A percentile compares a stretch with the other conserved stretches of the same genome.
Conservation (phyloP, 2,329 filamentous ascomycete species). For the Pseudogymnoascus sp. region DNA sequence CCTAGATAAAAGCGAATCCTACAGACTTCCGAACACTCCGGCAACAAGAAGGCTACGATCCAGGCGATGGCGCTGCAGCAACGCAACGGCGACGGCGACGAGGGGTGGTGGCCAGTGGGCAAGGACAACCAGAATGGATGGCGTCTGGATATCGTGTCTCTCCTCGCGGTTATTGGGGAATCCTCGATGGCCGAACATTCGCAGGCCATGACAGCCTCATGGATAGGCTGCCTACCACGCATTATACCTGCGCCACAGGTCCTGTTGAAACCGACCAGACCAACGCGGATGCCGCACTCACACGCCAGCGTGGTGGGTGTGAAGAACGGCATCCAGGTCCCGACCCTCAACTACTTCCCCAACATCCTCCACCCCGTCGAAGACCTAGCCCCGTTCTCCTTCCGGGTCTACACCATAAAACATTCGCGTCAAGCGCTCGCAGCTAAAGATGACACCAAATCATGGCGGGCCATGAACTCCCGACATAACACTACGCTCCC, state of each 20-base stretch:
- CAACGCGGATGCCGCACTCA: slow-evolving; percentile 46
- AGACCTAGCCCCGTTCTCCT: slow-evolving; percentile 37
- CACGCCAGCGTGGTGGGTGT: slow-evolving; percentile 50
- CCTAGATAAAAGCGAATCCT: neutral
- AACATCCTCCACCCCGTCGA: slow-evolving; percentile 51
- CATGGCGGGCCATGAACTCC: neutral
- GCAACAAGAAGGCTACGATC: neutral
- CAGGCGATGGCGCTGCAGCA: neutral
- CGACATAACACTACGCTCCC: neutral
- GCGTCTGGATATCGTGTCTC: slow-evolving; percentile 53
- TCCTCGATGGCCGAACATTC: slow-evolving; percentile 48
- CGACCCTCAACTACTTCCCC: slow-evolving; percentile 52
- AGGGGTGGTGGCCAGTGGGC: slow-evolving; percentile 36
- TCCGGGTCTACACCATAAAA: slow-evolving; percentile 40
- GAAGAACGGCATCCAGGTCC: slow-evolving; percentile 45
- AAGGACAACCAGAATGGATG: slow-evolving; percentile 35
- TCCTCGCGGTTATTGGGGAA: slow-evolving; percentile 56
- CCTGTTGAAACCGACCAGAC: slow-evolving; percentile 48
- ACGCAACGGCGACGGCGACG: neutral
- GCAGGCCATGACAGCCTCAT: slow-evolving; percentile 50
- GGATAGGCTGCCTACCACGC: slow-evolving; percentile 48
- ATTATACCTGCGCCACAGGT: slow-evolving; percentile 55
- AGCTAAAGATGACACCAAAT: neutral
- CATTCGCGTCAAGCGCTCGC: slow-evolving; percentile 28
- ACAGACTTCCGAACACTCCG: neutral